Base-by-base conservation (phyloP, 1,139 yeast genomes). In the Spencermartinsiella ligniputridi region DNA sequence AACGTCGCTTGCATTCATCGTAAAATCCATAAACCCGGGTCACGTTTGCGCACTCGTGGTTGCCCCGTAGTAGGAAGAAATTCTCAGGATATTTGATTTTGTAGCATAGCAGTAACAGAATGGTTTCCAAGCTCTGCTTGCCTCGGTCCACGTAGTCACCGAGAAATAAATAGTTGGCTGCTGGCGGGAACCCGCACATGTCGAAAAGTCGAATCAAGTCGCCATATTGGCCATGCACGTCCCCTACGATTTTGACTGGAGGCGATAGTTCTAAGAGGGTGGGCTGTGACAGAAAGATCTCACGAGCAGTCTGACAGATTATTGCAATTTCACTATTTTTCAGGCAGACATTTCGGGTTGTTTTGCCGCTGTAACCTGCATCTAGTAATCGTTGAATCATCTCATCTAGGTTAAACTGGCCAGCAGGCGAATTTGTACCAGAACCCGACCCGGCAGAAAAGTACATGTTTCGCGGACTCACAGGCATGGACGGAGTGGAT, bases 121-220 rank as follows among this genome's bases (percentile, higher is more conserved):
- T 90, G 0, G 97, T 90, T 62, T 92, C 98, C 48, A 92, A 70
- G 8, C 94, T 82, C 66, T 92, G 97, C 65, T 90, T 89, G 38
- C 98, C 98, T 53, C 98, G 76, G 67, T 92, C 98, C 39, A 92
- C 98, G 63, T 92, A 92, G 66, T 92, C 98, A 13, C 98, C 98
- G 45, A 92, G 67, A 57, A 92, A 90, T 51, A 92, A 71, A 67
- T 89, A 92, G 64, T 92, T 92, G 16, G 96, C 79, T 51, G 86
- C 79, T 2, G 98, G 98, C n/a, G 98, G 98, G 67, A 88, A 92
- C 18, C 97, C 98, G 70, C 97, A 90, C 70, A 87, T 88, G 40
- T 95, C 89, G 66, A 92, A 92, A 55, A 92, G 76, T 53, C 97
- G 78, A 52, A 92, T 81, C 56, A 92, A 71, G 66, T 92, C 98